These are phyloP conservation scores for Yamadazyma sp. DNA, from an alignment of 1,139 yeast species.

Conservation along the genomic window DNA sequence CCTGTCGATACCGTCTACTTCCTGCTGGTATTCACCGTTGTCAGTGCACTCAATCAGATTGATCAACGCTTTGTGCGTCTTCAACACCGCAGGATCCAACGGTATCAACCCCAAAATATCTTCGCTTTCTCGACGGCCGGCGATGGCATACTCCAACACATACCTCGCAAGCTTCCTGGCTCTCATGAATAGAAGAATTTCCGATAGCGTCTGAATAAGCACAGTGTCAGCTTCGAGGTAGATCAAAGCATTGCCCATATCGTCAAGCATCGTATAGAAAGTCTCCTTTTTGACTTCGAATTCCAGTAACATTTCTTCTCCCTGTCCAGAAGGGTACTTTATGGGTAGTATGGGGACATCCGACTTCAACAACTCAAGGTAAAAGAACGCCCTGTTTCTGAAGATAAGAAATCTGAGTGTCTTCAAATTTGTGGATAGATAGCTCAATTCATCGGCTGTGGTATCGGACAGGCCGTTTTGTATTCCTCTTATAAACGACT, in stretches of 20 bases:
- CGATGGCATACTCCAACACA: slow-evolving; percentile 57
- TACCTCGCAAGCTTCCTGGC: slow-evolving; percentile 55
- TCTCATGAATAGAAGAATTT: slow-evolving; percentile 50
- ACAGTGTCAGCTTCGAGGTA: slow-evolving; percentile 66
- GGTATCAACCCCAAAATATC: slow-evolving; percentile 42
- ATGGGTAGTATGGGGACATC: neutral
- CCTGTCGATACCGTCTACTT: slow-evolving; percentile 8
- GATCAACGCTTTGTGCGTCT: slow-evolving; percentile 6
- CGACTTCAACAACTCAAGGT: slow-evolving; percentile 46
- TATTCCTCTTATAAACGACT: slow-evolving; percentile 36
- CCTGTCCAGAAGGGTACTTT: neutral
- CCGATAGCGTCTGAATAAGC: slow-evolving; percentile 47
- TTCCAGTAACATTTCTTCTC: neutral
- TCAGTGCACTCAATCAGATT: neutral
- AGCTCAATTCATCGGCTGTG: slow-evolving; percentile 42
- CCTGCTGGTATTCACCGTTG: neutral
- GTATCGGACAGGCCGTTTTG: slow-evolving; percentile 38
- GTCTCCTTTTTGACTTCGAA: slow-evolving; percentile 19
- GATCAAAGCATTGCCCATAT: slow-evolving; percentile 53
- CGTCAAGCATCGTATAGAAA: slow-evolving; percentile 52
- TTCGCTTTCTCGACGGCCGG: slow-evolving; percentile 48
- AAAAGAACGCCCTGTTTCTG: slow-evolving; percentile 77
- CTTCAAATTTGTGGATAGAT: slow-evolving; percentile 68
- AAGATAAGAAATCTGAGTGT: slow-evolving; percentile 73
- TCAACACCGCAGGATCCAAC: slow-evolving; percentile 14